Percentiles rank a stretch among this genome's conserved stretches.
Evolutionary conservation across 1,284 basidiomycete genomes (phyloP).

Genomic region (Farysia itapuensis): DNA sequence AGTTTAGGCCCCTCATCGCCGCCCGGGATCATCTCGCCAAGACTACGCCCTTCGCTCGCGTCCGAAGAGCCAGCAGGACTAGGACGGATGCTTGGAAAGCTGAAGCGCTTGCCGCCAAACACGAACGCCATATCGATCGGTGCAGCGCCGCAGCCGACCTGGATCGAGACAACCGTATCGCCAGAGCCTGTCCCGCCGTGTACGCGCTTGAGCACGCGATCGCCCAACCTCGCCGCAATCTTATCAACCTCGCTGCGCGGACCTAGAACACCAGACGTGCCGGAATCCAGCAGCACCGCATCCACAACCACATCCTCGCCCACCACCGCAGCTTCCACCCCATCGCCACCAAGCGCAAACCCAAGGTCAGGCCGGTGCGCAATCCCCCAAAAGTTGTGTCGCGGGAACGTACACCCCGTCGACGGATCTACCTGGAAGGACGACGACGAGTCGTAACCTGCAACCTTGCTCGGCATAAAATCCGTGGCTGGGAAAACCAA

Average conservation of each 20-base stretch:
- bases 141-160: no score
- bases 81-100: no score
- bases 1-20: no score
- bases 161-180: no score
- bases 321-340: conserved; percentile 3
- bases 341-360: conserved; percentile 1
- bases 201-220: no score
- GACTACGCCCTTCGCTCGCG: no score
- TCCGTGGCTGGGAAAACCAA: conserved; percentile 19
- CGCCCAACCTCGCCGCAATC: no score
- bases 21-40: no score
- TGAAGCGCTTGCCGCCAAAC: no score
- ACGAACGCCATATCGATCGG: no score
- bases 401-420: conserved; percentile 6
- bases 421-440: conserved; percentile 7
- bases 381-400: conserved; percentile 18
- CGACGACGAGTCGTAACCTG: neutral
- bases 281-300: conserved; percentile 15
- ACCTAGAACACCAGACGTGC: conserved; percentile 16
- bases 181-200: no score
- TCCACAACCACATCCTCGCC: conserved; percentile 22
- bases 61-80: no score
- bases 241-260: conserved; percentile 16
- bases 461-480: neutral
- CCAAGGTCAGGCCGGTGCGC: conserved; percentile 12